A percentile compares a stretch with the other conserved stretches of the same genome.
Conservation (phyloP, 179 eudicot genomes). For the Beta macrorhiza region DNA sequence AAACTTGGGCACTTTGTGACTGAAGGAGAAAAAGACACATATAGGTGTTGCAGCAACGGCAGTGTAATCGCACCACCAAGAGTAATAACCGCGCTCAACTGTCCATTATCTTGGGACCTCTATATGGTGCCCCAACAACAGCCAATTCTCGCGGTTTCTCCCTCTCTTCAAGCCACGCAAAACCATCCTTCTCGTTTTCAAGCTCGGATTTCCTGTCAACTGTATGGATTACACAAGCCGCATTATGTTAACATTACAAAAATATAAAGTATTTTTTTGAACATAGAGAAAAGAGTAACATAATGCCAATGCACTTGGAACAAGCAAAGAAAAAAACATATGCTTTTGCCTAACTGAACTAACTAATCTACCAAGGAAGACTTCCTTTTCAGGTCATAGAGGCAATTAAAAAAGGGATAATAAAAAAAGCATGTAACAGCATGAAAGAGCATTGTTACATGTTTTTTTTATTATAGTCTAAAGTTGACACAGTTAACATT, state of each 20-base stretch:
- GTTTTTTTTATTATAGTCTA: no score
- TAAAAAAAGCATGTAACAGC: no score
- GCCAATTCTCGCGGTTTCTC: constrained; percentile 48
- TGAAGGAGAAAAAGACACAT: neutral
- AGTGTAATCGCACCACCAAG: neutral
- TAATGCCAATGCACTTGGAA: no score
- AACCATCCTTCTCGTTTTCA: constrained; percentile 42
- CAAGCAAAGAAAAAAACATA: no score
- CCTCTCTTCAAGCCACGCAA: constrained; percentile 68
- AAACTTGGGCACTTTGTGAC: neutral
- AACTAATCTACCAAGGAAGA: no score
- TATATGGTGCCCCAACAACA: constrained; percentile 47
- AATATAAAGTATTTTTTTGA: neutral
- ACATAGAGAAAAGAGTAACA: neutral
- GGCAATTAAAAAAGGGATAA: no score
- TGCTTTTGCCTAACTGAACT: no score
- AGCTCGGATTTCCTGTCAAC: constrained; percentile 36
- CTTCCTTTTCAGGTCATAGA: no score
- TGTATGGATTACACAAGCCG: constrained; percentile 14
- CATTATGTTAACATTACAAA: neutral
- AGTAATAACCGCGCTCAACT: constrained; percentile 23
- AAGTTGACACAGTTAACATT: no score
- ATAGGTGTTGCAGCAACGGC: neutral
- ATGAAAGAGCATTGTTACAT: no score
- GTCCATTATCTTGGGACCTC: constrained; percentile 56